A percentile compares a stretch with the other conserved stretches of the same genome.
Conservation (phyloP, 148 eudicot genomes). For the Cornus kousa region DNA sequence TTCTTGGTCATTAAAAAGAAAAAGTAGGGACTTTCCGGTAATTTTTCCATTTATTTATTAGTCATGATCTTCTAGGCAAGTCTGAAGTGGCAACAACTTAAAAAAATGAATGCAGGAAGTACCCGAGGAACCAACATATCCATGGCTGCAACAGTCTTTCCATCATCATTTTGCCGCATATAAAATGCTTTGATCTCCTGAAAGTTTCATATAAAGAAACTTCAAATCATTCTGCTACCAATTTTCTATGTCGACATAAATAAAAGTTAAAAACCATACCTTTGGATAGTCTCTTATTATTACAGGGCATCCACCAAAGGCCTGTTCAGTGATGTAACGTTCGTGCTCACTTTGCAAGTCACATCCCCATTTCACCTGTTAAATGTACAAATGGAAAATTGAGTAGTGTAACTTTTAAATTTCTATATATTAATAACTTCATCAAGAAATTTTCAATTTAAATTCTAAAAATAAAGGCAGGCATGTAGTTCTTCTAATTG, state of each 20-base stretch:
- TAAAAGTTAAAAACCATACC: constrained; percentile 39
- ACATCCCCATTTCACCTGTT: constrained; percentile 94
- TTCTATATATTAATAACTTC: background rate
- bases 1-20: no score
- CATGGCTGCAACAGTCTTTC: constrained; percentile 98
- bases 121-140: constrained; percentile 99
- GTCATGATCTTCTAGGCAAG: background rate
- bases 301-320: constrained; percentile 91
- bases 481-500: background rate
- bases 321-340: constrained; percentile 88
- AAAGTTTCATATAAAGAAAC: constrained; percentile 14
- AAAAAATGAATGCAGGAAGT: constrained; percentile 11
- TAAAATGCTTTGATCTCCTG: constrained; percentile 98
- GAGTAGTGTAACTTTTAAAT: background rate
- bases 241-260: constrained; percentile 11
- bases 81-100: background rate
- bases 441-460: background rate
- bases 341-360: constrained; percentile 99
- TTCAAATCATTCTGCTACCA: constrained; percentile 14
- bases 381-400: constrained; percentile 9
- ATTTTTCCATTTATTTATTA: background rate
- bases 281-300: constrained; percentile 95
- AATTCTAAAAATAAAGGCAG: background rate
- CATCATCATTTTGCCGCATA: constrained; percentile 96
- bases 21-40: no score